A percentile compares a stretch with the other conserved stretches of the same genome.
These are phyloP conservation scores for Juncus inflexus DNA, from an alignment of 176 grass and related monocot genomes.

Conservation along the genomic window DNA sequence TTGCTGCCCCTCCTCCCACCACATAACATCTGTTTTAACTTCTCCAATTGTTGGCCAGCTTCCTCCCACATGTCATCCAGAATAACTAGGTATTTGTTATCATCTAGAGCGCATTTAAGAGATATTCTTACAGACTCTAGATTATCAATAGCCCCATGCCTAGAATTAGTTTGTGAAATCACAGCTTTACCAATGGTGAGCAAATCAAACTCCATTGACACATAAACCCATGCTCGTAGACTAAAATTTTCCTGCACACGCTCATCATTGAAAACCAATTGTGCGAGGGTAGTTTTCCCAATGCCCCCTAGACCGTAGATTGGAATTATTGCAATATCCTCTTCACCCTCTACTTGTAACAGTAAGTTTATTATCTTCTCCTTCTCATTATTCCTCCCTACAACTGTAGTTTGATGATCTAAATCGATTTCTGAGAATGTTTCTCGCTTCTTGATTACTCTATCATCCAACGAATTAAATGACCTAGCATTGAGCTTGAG, in stretches of 20 bases:
- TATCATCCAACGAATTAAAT: conserved; percentile 1
- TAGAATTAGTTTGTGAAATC: conserved; percentile 13
- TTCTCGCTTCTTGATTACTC: conserved; percentile 12
- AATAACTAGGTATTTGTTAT: conserved; percentile 23
- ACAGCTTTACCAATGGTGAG: conserved; percentile 21
- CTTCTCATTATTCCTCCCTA: conserved; percentile 25
- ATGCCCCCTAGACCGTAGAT: conserved; percentile 30
- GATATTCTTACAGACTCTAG: conserved; percentile 9
- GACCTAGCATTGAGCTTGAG: conserved; percentile 6
- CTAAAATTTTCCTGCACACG: conserved; percentile 5
- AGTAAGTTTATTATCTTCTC: conserved; percentile 16
- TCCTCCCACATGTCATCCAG: conserved; percentile 39
- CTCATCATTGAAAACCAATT: conserved; percentile 35
- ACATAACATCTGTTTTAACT: conserved; percentile 3
- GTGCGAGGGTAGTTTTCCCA: conserved; percentile 34
- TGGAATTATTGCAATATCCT: conserved; percentile 18
- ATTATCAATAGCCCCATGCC: neutral
- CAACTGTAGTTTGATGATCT: conserved; percentile 13
- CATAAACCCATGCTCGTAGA: conserved; percentile 29
- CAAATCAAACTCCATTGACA: conserved; percentile 32
- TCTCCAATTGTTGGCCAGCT: neutral
- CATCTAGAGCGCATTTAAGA: conserved; percentile 1
- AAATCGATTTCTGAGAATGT: conserved; percentile 9
- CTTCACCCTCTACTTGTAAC: conserved; percentile 10
- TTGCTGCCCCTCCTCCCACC: neutral